Evolutionary conservation across 2,329 filamentous ascomycete species (phyloP), one percentile per base, ranked within the genome.

Genomic region (Phialophora expanda): DNA sequence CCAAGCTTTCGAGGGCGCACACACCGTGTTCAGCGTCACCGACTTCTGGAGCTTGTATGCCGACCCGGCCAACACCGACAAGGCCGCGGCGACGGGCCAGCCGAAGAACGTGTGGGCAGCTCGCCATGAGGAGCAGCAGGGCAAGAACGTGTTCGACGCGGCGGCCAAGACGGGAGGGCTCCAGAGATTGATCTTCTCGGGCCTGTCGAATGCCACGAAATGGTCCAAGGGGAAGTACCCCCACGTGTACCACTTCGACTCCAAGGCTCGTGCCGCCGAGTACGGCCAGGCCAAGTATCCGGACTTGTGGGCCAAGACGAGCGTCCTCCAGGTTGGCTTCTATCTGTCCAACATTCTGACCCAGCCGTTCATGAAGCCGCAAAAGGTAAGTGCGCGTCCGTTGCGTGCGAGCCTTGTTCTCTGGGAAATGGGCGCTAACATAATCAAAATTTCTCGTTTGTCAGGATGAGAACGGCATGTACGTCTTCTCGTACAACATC

Each of bases 1-100:
- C 9, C 30, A 38, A 17, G 77, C 77, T 4, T 78, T 79, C 61
- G 17, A 68, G 2, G 81, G 79, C 7, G 83, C 83, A 20, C 79
- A 82, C 65, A 72, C 80, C 64, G 84, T 87, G 66, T 87, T 86
- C 74, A 78, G 79, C 66, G 81, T 85, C 57, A 87, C 85, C 0
- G 80, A 87, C 67, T 87, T 84, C 74, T 87, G 82, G 81, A 80
- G 84, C 61, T 78, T 80, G 2, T 85, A 85, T 71, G 80, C 80
- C 71, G 76, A 79, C 2, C 77, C 79, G 0, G 81, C 79, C 2
- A 65, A 71, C 3, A 75, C 77, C 34, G 70, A 74, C 12, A 55
- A 63, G 26, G 57, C 57, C 4, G 48, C 26, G 3, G 62, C 32
- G 17, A n/a, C 53, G 7, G 58, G 59, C 26, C 57, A 60, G 12